phyloP scores from a whole-genome alignment of 2,329 filamentous ascomycete species.

The Hypoxylon sp. region DNA sequence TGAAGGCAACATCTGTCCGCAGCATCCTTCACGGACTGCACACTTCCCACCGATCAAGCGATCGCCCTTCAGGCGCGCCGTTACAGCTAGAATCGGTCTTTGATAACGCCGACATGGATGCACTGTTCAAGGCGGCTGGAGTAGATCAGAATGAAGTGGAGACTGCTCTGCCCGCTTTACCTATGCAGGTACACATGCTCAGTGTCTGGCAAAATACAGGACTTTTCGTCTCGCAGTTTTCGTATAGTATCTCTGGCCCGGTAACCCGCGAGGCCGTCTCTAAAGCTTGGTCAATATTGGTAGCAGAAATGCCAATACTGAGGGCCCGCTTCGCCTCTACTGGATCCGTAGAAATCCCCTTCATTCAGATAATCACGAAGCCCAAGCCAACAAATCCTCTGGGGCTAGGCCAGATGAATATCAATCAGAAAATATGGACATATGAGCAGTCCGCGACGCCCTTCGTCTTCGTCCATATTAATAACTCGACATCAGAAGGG shows the following conservation, averaged over 20 bases:
- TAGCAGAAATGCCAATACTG: constrained; percentile 70
- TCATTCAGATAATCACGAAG: constrained; percentile 73
- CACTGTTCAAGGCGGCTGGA: constrained; percentile 56
- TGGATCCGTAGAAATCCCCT: constrained; percentile 58
- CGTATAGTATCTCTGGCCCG: constrained; percentile 63
- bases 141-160: constrained; percentile 64
- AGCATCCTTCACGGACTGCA: constrained; percentile 65
- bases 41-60: background rate
- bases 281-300: constrained; percentile 71
- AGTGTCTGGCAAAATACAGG: constrained; percentile 77
- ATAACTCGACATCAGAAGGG: constrained; percentile 29
- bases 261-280: constrained; percentile 59
- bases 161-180: constrained; percentile 73
- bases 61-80: background rate
- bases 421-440: constrained; percentile 42
- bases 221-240: constrained; percentile 81
- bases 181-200: constrained; percentile 86
- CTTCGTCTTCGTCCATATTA: constrained; percentile 45
- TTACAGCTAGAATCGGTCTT: constrained; percentile 48
- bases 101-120: constrained; percentile 53
- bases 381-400: constrained; percentile 50
- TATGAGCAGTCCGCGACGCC: constrained; percentile 44
- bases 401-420: constrained; percentile 18
- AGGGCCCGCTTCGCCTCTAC: constrained; percentile 75
- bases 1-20: constrained; percentile 73